phyloP scores from a whole-genome alignment of 495 filamentous ascomycete genomes.

The Annulohypoxylon nitens region DNA sequence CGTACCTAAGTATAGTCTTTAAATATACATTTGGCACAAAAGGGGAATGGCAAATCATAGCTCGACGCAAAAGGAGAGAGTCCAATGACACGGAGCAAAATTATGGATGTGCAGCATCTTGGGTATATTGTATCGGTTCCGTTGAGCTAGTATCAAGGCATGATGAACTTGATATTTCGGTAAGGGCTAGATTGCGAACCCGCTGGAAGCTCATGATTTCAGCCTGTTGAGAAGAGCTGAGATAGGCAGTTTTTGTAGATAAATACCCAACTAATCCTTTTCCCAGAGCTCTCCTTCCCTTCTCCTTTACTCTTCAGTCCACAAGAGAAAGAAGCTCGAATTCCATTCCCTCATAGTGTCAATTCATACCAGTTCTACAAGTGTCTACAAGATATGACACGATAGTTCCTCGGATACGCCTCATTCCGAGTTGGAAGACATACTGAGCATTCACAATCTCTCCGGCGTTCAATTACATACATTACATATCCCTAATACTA shows the following conservation, averaged over 20 bases:
- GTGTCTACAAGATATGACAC: too few species aligned
- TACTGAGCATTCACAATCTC: too few species aligned
- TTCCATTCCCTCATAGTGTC: not conserved
- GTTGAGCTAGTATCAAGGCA: not conserved
- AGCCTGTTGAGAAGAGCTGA: not conserved
- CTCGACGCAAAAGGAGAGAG: constrained; percentile 1
- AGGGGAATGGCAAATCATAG: constrained; percentile 7
- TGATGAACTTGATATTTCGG: not conserved
- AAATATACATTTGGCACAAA: not conserved
- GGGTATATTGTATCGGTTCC: not conserved
- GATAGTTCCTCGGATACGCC: too few species aligned
- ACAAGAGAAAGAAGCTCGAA: not conserved
- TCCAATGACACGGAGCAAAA: constrained; percentile 1
- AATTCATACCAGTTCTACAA: too few species aligned
- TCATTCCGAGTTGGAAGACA: too few species aligned
- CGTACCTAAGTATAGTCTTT: not conserved
- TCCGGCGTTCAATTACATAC: too few species aligned
- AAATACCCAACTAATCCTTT: not conserved
- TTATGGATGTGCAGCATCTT: not conserved
- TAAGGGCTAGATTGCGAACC: not conserved
- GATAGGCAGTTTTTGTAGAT: not conserved
- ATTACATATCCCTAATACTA: not conserved
- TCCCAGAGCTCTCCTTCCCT: not conserved
- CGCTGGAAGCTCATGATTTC: not conserved
- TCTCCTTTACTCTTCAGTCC: not conserved